Base-by-base conservation (phyloP, 768 basidiomycete genomes). In the Trametes maxima region DNA sequence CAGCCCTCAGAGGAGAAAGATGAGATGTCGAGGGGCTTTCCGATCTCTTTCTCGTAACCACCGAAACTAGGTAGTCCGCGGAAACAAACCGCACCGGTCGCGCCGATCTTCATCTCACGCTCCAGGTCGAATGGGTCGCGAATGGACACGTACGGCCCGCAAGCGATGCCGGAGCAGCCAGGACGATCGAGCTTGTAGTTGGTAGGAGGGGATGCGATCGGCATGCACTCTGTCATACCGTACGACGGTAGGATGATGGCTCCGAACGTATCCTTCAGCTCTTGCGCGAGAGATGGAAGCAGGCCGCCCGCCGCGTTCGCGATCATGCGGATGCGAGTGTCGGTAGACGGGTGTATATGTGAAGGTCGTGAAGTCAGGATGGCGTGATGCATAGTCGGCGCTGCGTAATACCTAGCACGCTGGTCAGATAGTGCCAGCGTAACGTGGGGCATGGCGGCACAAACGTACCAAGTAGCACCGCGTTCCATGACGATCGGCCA, bases 141-240 rank as follows among this genome's bases (percentile, higher is more conserved):
- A 54, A 80, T 79, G 10, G 80, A 80, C 24, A 80, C 59, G 59
- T 80, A 73, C 3, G 81, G 79, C 19, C 81, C 80, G 60, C 80
- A 81, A 16, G 79, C 77, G 57, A 80, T 66, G 3, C 80, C 80
- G 19, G 80, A 82, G 49, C 78, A 79, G 1, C 80, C 80, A 5
- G 79, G 78, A 14, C 80, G 76, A 21, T 80, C 79, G 16, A 82
- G 73, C 19, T 72, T 68, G 68, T 82, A 82, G 57, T 75, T 70
- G 24, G 71, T 73, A 0, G 77, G 75, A 11, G 80, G 80, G 1
- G 79, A 74, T 2, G 80, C 78, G 59, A 82, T 82, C 16, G 80
- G 80, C 80, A 82, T 82, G 60, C 78, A 81, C 72, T 83, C 81
- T 19, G 82, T 82, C 82, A 85, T 85, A 21, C 83, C 85, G 68